Percentiles rank a stretch among this genome's conserved stretches.
Conservation (phyloP, 768 basidiomycete genomes). For the Pleurotus platypus region DNA sequence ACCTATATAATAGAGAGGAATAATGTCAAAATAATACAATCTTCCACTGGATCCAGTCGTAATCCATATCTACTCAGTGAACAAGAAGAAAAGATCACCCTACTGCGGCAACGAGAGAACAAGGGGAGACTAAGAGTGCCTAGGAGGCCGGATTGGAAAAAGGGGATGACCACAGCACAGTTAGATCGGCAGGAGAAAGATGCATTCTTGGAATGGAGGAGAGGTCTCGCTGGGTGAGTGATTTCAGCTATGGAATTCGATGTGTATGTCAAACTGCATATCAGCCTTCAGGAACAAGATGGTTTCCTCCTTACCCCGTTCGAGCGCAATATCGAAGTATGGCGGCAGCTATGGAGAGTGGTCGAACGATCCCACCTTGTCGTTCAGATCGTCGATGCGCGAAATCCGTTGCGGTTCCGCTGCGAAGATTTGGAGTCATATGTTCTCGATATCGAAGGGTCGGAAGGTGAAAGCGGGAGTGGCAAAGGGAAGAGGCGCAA, state of each 20-base stretch:
- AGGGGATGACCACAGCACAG: constrained; percentile 68
- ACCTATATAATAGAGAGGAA: constrained; percentile 52
- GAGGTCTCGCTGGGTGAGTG: constrained; percentile 86
- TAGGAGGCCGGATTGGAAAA: constrained; percentile 86
- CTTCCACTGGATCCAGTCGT: constrained; percentile 47
- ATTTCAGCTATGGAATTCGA: background rate
- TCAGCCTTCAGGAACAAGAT: constrained; percentile 73
- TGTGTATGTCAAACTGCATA: background rate
- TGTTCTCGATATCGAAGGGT: constrained; percentile 78
- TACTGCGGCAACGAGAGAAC: constrained; percentile 74
- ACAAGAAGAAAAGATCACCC: constrained; percentile 73
- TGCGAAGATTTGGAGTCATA: constrained; percentile 91
- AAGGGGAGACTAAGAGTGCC: constrained; percentile 80
- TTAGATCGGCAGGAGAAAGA: constrained; percentile 88
- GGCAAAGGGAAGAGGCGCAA: constrained; percentile 70
- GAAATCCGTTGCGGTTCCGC: constrained; percentile 89
- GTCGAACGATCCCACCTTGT: constrained; percentile 91
- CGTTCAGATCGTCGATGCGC: constrained; percentile 94
- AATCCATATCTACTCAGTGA: constrained; percentile 87
- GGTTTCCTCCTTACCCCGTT: constrained; percentile 92
- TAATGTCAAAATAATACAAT: constrained; percentile 75
- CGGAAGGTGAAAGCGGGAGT: constrained; percentile 77
- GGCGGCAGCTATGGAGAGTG: constrained; percentile 98
- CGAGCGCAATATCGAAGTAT: constrained; percentile 88
- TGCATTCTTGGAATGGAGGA: constrained; percentile 89